Conservation (phyloP, 2,329 filamentous ascomycete species). For the Fusarium brachygibbosum region DNA sequence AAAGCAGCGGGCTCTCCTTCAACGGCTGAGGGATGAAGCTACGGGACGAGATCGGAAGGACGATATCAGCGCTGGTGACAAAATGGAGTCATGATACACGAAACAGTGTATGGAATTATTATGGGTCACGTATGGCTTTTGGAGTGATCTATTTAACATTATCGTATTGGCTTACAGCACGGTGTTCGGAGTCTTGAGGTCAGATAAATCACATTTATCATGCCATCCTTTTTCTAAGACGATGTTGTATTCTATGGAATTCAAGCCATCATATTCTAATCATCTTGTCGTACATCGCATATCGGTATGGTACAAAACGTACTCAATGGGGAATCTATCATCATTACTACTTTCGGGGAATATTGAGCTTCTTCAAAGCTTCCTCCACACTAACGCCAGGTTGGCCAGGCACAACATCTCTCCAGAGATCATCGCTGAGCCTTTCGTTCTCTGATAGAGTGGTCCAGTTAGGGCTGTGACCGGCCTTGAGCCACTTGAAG, state of each 20-base stretch:
- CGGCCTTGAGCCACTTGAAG: slow-evolving; percentile 95
- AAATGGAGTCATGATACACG: slow-evolving; percentile 58
- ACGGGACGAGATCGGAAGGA: slow-evolving; percentile 54
- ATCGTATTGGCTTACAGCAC: slow-evolving; percentile 14
- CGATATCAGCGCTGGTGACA: slow-evolving; percentile 49
- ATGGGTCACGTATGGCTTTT: slow-evolving; percentile 11
- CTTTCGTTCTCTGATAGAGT: slow-evolving; percentile 72
- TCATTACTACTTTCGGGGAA: slow-evolving; percentile 47
- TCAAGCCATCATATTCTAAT: slow-evolving; percentile 19
- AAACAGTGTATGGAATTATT: slow-evolving; percentile 7
- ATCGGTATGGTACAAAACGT: slow-evolving; percentile 8
- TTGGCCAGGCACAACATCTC: slow-evolving; percentile 73
- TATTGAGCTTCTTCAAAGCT: slow-evolving; percentile 69
- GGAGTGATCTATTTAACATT: background rate
- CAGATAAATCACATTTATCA: slow-evolving; percentile 19
- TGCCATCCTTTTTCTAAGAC: background rate
- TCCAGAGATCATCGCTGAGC: slow-evolving; percentile 76
- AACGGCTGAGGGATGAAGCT: slow-evolving; percentile 63
- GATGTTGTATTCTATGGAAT: too few species aligned
- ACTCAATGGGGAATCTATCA: background rate
- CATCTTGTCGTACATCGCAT: slow-evolving; percentile 7
- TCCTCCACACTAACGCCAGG: slow-evolving; percentile 73
- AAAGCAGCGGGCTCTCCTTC: slow-evolving; percentile 72
- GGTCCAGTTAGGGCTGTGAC: slow-evolving; percentile 89
- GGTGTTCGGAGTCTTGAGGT: slow-evolving; percentile 32